Evolutionary conservation across 1,139 yeast species (phyloP).

Genomic region (Taphrina communis): DNA sequence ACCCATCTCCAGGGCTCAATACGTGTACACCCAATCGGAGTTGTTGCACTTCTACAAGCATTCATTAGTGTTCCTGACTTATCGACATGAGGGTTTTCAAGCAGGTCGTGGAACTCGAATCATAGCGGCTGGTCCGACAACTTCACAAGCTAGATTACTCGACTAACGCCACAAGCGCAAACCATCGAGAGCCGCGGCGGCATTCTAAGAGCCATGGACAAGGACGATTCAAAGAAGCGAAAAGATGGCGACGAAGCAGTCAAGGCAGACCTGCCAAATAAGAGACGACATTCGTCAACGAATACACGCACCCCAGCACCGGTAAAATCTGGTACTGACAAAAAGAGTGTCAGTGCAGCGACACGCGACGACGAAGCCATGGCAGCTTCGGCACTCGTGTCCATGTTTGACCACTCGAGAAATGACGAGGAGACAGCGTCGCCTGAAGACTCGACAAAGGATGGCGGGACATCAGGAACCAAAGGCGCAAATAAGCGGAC

Average conservation of each 20-base stretch:
- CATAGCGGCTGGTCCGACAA: not conserved
- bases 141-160: not conserved
- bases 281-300: constrained; percentile 3
- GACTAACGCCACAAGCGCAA: not conserved
- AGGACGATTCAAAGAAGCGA: constrained; percentile 3
- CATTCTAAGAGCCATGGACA: not conserved
- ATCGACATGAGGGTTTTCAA: not conserved
- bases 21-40: not conserved
- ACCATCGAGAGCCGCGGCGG: not conserved
- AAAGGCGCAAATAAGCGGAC: constrained; percentile 1
- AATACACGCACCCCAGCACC: not conserved
- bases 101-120: not conserved
- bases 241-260: not conserved
- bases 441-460: constrained; percentile 1
- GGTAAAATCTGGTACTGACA: not conserved
- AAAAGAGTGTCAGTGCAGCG: not conserved
- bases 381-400: constrained; percentile 32
- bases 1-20: constrained; percentile 1
- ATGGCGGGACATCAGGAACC: not conserved
- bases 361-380: constrained; percentile 26
- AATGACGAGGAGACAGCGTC: not conserved
- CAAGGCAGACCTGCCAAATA: not conserved
- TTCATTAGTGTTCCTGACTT: not conserved
- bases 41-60: not conserved
- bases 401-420: constrained; percentile 17